A percentile compares a stretch with the other conserved stretches of the same genome.
phyloP scores from a whole-genome alignment of 2,329 filamentous ascomycete genomes.

The Botrytis hyacinthi region DNA sequence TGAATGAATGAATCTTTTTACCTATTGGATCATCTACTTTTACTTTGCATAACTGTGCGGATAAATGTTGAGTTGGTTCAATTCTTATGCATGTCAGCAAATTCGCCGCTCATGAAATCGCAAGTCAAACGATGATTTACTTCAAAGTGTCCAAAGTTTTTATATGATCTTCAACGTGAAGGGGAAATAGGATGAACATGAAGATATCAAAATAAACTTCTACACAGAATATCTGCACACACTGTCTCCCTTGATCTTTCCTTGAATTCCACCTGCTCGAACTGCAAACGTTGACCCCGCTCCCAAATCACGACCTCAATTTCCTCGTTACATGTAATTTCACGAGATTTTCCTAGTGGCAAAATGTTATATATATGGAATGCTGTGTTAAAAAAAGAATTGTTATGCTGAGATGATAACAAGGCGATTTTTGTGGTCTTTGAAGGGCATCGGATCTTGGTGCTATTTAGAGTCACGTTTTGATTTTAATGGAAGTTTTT shows the following conservation, averaged over 20 bases:
- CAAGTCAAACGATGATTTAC: not conserved
- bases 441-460: not conserved
- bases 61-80: not conserved
- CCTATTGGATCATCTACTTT: no score
- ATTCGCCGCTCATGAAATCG: rapidly evolving
- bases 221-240: not conserved
- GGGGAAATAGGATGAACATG: not conserved
- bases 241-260: not conserved
- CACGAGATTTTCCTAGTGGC: not conserved
- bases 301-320: not conserved
- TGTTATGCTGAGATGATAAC: not conserved
- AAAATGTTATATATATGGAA: not conserved
- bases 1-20: no score
- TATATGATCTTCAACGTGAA: not conserved
- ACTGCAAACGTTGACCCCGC: not conserved
- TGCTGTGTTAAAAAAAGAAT: not conserved
- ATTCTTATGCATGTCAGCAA: not conserved
- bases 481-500: not conserved
- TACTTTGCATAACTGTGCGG: not conserved
- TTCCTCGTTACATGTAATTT: not conserved
- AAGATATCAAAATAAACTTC: no score
- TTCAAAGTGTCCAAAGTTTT: rapidly evolving
- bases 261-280: not conserved
- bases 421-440: no score
- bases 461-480: not conserved